These are phyloP conservation scores for Penicillium simplicissimum DNA, from an alignment of 495 filamentous ascomycete species.

Conservation along the genomic window DNA sequence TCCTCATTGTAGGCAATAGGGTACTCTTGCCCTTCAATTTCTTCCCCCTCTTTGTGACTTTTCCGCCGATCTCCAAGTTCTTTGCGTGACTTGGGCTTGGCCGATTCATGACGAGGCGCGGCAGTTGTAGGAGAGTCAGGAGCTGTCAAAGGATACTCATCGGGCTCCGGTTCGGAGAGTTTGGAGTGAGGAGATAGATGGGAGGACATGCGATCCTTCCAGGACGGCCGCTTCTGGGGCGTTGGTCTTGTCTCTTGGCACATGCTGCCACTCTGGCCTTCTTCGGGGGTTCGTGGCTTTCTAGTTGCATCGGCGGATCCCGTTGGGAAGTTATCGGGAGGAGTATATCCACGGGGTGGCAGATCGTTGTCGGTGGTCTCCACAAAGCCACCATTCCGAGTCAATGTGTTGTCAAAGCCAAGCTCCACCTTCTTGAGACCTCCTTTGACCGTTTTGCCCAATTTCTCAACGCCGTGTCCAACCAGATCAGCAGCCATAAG, in stretches of 20 bases:
- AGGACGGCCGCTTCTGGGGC: slow-evolving; percentile 44
- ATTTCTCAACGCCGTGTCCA: slow-evolving; percentile 60
- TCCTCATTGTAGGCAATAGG: slow-evolving; percentile 68
- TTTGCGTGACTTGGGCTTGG: slow-evolving; percentile 23
- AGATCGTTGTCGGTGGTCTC: slow-evolving; percentile 14
- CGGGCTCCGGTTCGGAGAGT: slow-evolving; percentile 28
- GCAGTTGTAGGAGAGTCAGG: slow-evolving; percentile 32
- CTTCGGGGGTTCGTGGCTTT: not conserved
- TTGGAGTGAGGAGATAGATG: slow-evolving; percentile 24
- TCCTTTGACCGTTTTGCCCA: slow-evolving; percentile 57
- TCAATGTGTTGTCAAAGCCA: slow-evolving; percentile 48
- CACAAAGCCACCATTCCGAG: slow-evolving; percentile 56
- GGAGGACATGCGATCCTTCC: slow-evolving; percentile 42
- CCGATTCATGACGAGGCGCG: slow-evolving; percentile 14
- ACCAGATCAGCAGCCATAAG: slow-evolving; percentile 51
- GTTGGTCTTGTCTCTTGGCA: slow-evolving; percentile 13
- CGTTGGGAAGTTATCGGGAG: slow-evolving; percentile 5
- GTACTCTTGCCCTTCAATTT: slow-evolving; percentile 58
- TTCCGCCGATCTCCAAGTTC: slow-evolving; percentile 18
- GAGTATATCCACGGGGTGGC: slow-evolving; percentile 2
- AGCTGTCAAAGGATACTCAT: slow-evolving; percentile 44
- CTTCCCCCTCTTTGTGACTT: slow-evolving; percentile 38
- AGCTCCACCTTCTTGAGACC: slow-evolving; percentile 49
- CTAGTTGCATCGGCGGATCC: not conserved
- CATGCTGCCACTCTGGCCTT: slow-evolving; percentile 4